Base-by-base conservation (phyloP, 768 basidiomycete genomes). In the Boletus rubescentipes region DNA sequence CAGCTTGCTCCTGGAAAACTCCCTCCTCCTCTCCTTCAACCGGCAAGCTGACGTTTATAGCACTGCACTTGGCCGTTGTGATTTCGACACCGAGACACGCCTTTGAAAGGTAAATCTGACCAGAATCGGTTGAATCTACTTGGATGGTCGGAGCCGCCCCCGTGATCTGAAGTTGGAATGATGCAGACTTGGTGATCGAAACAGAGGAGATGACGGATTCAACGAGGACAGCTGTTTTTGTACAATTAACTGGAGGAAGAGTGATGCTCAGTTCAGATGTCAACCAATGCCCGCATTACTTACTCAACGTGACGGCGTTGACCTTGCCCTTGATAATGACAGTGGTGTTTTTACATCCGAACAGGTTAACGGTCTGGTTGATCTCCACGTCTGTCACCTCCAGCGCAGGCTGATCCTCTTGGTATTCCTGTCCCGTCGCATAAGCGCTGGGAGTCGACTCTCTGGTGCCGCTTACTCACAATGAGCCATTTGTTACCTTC, bases 401-500 rank as follows among this genome's bases (percentile, higher is more conserved):
- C 49, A 99, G 73, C 14, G 73, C 71, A 6, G 76, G 69, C 59
- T 93, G 89, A 61, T 86, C 87, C 69, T 99, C 97, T 72, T 92
- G 86, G 67, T 93, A 87, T 77, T 99, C 96, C 96, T 98, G 40
- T 26, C 21, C 38, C 47, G 39, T 20, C 15, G 15, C 29, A 40
- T 65, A 10, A 60, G 59, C 7, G 35, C 32, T 34, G 1, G 21
- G 20, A 45, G 32, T 36, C 32, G 30, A 40, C 11, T 36, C 5
- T n/a, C 23, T 29, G 41, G 34, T 29, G 30, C 5, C 18, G 18
- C 15, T 7, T 34, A 74, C 85, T 61, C 63, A 97, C 96, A 54
- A 99, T 85, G 26, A 83, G 64, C 97, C 97, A 99, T 73, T 95
- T 97, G 64, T 80, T 95, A 9, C 93, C 94, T 55, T 98, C 94